Evolutionary conservation across 345 rosid species (phyloP).

Genomic region (Lenwebbia sp.): DNA sequence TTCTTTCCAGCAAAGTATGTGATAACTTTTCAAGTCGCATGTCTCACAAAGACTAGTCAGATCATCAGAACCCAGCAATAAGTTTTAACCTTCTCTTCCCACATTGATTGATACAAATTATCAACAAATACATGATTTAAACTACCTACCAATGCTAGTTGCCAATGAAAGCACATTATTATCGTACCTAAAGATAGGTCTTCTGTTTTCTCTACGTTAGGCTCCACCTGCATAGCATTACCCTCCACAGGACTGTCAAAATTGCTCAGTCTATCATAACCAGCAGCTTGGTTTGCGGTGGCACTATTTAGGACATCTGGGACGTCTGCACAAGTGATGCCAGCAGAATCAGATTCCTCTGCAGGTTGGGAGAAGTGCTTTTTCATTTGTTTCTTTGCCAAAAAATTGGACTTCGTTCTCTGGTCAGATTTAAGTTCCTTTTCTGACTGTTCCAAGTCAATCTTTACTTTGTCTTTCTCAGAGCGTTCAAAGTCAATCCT

Average conservation of each 20-base stretch:
- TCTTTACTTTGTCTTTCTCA: slow-evolving; percentile 51
- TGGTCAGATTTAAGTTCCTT: slow-evolving; percentile 46
- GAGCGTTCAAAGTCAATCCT: slow-evolving; percentile 40
- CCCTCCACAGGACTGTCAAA: slow-evolving; percentile 35
- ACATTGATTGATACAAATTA: background rate
- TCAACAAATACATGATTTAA: background rate
- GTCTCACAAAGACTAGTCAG: background rate
- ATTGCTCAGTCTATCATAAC: slow-evolving; percentile 36
- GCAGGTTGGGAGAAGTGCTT: slow-evolving; percentile 31
- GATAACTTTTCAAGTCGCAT: background rate
- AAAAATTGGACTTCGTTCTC: slow-evolving; percentile 25
- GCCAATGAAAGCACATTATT: background rate
- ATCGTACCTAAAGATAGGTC: slow-evolving; percentile 65
- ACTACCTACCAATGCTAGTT: background rate
- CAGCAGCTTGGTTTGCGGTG: slow-evolving; percentile 27
- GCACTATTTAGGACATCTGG: slow-evolving; percentile 39
- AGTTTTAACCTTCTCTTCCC: background rate
- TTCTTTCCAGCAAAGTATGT: background rate
- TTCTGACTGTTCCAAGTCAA: slow-evolving; percentile 34
- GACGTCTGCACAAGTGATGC: slow-evolving; percentile 43
- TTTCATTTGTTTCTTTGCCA: slow-evolving; percentile 49
- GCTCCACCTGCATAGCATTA: slow-evolving; percentile 30
- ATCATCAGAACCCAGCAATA: background rate
- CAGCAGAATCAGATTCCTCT: slow-evolving; percentile 49
- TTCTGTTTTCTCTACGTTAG: slow-evolving; percentile 47